Evolutionary conservation across 116 monocot genomes (phyloP).

Genomic region (Phalaenopsis hybrid): DNA sequence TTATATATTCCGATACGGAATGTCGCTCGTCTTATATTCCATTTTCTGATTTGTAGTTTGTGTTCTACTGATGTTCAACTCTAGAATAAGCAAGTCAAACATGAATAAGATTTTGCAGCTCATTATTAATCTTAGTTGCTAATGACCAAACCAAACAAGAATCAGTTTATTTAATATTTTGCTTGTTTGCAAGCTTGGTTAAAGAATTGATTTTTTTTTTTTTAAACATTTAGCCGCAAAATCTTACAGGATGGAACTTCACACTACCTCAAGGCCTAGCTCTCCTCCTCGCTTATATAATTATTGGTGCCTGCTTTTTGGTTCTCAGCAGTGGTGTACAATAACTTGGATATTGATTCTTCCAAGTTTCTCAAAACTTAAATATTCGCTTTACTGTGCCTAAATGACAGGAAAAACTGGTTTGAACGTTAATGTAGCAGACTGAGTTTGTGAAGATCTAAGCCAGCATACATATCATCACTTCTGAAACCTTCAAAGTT

Average conservation of each 20-base stretch:
- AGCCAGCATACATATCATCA: background rate
- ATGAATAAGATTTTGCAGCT: too few species aligned
- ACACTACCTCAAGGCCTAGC: slow-evolving; percentile 32
- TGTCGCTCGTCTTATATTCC: too few species aligned
- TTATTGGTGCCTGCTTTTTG: slow-evolving; percentile 27
- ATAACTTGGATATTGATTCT: background rate
- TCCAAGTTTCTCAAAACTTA: background rate
- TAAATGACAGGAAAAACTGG: background rate
- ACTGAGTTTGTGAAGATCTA: background rate
- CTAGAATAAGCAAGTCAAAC: too few species aligned
- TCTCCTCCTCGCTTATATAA: slow-evolving; percentile 25
- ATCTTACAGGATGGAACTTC: slow-evolving; percentile 26
- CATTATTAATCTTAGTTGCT: too few species aligned
- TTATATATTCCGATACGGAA: too few species aligned
- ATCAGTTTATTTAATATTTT: too few species aligned
- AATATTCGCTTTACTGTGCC: background rate
- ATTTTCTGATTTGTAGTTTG: too few species aligned
- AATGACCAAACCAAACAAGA: too few species aligned
- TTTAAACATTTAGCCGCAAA: background rate
- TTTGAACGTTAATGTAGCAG: background rate
- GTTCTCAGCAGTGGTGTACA: background rate
- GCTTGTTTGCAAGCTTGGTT: background rate
- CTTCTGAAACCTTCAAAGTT: too few species aligned
- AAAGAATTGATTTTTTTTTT: background rate
- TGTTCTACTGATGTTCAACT: too few species aligned